Percentiles rank a stretch among this genome's conserved stretches.
Conservation (phyloP, 768 basidiomycete genomes). For the Leccinum longicurvipes region DNA sequence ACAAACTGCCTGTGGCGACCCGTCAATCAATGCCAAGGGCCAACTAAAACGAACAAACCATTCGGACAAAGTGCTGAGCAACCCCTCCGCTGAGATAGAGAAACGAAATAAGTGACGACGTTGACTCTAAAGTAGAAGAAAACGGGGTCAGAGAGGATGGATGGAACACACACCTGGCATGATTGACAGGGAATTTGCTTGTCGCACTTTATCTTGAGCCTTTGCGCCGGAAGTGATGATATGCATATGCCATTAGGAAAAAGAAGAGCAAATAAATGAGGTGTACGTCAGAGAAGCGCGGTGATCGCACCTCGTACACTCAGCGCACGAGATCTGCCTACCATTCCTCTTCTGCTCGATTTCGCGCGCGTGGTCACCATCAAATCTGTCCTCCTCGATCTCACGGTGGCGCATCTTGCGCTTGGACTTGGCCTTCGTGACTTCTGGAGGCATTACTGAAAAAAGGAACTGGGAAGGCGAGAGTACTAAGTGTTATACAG, state of each 20-base stretch:
- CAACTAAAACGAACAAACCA: conserved; percentile 37
- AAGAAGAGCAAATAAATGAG: conserved; percentile 10
- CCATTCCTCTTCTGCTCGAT: conserved; percentile 71
- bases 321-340: conserved; percentile 77
- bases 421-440: conserved; percentile 48
- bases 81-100: conserved; percentile 50
- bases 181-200: conserved; percentile 79
- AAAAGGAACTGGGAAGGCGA: conserved; percentile 6
- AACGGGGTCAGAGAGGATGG: neutral
- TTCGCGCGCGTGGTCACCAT: conserved; percentile 56
- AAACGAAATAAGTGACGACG: neutral
- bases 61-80: conserved; percentile 72
- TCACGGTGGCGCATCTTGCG: conserved; percentile 49
- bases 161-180: conserved; percentile 49
- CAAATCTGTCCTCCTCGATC: conserved; percentile 47
- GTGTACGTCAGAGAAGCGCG: conserved; percentile 32
- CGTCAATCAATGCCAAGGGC: neutral
- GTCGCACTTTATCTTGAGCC: conserved; percentile 81
- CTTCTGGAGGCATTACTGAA: conserved; percentile 52
- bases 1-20: conserved; percentile 52
- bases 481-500: too few species aligned
- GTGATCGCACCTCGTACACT: conserved; percentile 75
- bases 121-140: neutral
- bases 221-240: conserved; percentile 21
- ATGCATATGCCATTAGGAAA: conserved; percentile 10